Evolutionary conservation across 2,329 filamentous ascomycete genomes (phyloP).

Genomic region (Calycina herbarum): DNA sequence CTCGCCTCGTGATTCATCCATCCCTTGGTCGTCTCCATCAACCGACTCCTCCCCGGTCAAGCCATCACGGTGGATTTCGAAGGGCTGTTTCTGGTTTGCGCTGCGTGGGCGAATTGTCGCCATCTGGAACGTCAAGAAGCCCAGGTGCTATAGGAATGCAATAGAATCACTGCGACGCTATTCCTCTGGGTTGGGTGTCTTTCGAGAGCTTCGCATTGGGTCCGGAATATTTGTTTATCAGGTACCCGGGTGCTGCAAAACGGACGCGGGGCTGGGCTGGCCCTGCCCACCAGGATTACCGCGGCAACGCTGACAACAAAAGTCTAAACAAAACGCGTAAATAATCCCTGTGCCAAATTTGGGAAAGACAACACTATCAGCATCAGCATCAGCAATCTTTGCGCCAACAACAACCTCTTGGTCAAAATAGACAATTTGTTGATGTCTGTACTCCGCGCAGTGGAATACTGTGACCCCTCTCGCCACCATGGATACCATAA

Average conservation of each 20-base stretch:
- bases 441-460: conserved; percentile 25
- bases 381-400: conserved; percentile 13
- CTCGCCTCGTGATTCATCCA: conserved; percentile 41
- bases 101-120: conserved; percentile 34
- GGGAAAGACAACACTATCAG: conserved; percentile 4
- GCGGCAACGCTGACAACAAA: conserved; percentile 8
- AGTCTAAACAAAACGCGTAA: conserved; percentile 19
- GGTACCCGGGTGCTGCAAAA: neutral
- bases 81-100: conserved; percentile 34
- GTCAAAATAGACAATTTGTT: conserved; percentile 27
- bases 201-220: conserved; percentile 1
- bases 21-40: conserved; percentile 41
- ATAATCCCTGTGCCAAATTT: conserved; percentile 7
- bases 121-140: conserved; percentile 24
- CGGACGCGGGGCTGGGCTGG: neutral
- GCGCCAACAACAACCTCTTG: conserved; percentile 34
- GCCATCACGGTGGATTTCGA: conserved; percentile 35
- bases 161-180: conserved; percentile 1
- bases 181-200: neutral
- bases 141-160: neutral
- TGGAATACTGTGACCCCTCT: conserved; percentile 19
- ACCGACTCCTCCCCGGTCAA: conserved; percentile 40
- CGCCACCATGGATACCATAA: conserved; percentile 66
- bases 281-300: conserved; percentile 1
- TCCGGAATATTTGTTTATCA: conserved; percentile 1